Evolutionary conservation across 2,329 filamentous ascomycete species (phyloP).

Genomic region (Pseudocercospora cruenta): DNA sequence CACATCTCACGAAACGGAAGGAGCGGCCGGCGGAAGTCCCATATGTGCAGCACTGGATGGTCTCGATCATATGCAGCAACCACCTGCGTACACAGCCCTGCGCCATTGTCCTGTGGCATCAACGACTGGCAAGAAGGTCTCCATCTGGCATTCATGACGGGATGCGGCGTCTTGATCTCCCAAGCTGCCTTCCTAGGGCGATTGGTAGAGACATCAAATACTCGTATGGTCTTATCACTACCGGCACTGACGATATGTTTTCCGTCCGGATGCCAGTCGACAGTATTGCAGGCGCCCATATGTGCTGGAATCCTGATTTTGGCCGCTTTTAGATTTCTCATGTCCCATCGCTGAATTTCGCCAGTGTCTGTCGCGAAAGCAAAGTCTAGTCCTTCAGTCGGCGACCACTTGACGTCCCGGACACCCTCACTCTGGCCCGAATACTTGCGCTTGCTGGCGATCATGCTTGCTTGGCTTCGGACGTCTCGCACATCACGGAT

Average conservation of each 20-base stretch:
- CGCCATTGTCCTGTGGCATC: conserved; percentile 54
- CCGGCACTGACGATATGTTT: conserved; percentile 67
- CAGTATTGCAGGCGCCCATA: conserved; percentile 58
- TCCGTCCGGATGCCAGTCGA: conserved; percentile 70
- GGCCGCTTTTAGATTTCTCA: conserved; percentile 59
- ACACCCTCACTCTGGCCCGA: conserved; percentile 63
- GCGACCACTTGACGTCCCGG: conserved; percentile 67
- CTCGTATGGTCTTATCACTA: conserved; percentile 63
- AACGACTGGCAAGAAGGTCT: conserved; percentile 61
- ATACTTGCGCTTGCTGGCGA: conserved; percentile 59
- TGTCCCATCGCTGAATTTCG: conserved; percentile 67
- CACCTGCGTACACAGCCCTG: conserved; percentile 64
- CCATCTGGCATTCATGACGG: conserved; percentile 66
- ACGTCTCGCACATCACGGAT: conserved; percentile 55
- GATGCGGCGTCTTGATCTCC: conserved; percentile 63
- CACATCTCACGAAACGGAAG: conserved; percentile 66
- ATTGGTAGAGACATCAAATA: conserved; percentile 65
- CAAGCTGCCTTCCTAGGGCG: conserved; percentile 63
- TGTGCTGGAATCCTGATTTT: conserved; percentile 66
- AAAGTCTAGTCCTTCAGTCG: conserved; percentile 64
- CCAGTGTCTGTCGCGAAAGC: conserved; percentile 68
- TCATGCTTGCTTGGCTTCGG: conserved; percentile 46
- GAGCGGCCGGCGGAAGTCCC: conserved; percentile 65
- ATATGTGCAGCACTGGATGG: conserved; percentile 64
- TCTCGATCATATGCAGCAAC: conserved; percentile 65